A percentile compares a stretch with the other conserved stretches of the same genome.
phyloP scores from a whole-genome alignment of 2,329 filamentous ascomycete species.

The Fusarium odoratissimum region DNA sequence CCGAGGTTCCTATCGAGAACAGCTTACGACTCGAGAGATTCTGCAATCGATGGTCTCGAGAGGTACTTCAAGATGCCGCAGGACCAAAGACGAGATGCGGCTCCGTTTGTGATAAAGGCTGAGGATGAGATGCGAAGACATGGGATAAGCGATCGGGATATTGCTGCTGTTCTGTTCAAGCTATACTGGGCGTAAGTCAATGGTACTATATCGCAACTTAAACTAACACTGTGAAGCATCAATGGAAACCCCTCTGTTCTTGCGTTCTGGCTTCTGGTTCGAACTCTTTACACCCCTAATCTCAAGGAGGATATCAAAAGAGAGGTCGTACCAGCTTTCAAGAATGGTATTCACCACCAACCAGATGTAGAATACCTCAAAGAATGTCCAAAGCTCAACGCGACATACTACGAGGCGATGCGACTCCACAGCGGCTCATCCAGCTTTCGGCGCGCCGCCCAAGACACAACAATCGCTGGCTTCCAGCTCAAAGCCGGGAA shows the following conservation, averaged over 20 bases:
- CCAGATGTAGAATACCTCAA: neutral
- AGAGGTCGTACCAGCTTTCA: neutral
- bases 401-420: neutral
- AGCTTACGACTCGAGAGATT: accelerated
- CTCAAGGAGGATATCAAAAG: neutral
- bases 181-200: neutral
- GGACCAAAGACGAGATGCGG: neutral
- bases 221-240: neutral
- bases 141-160: neutral
- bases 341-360: accelerated
- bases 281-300: neutral
- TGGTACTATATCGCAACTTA: neutral
- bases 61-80: neutral
- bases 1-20: neutral
- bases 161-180: neutral
- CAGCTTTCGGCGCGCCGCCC: neutral
- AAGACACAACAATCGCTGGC: neutral
- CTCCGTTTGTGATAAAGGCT: neutral
- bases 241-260: neutral
- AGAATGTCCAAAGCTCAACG: neutral
- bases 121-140: neutral
- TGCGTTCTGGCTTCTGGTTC: neutral
- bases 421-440: neutral
- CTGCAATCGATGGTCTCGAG: neutral
- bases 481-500: neutral